Percentiles rank a stretch among this genome's conserved stretches.
Conservation (phyloP, 495 filamentous ascomycete species). For the Apiosordaria backusii region DNA sequence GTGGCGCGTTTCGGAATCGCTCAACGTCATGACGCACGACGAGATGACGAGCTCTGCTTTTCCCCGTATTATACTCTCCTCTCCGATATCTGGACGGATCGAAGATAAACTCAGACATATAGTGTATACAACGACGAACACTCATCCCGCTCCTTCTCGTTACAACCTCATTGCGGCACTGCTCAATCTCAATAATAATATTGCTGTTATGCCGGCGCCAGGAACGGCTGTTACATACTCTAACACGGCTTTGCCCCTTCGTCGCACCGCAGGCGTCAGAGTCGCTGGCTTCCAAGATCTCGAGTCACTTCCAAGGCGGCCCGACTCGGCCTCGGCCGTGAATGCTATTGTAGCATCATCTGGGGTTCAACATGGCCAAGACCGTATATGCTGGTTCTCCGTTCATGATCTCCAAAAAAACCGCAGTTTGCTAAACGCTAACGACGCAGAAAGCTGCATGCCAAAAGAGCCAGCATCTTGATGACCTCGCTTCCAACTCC, state of each 20-base stretch:
- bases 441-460: background rate
- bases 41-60: background rate
- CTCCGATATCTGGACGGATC: background rate
- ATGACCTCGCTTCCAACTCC: background rate
- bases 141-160: background rate
- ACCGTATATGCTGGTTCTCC: constrained; percentile 1
- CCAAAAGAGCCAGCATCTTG: background rate
- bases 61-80: background rate
- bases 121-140: background rate
- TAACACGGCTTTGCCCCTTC: background rate
- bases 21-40: background rate
- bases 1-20: constrained; percentile 1
- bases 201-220: background rate
- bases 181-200: background rate
- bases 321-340: constrained; percentile 1
- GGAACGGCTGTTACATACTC: background rate
- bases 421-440: background rate
- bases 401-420: background rate
- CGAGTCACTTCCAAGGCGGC: constrained; percentile 5
- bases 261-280: background rate
- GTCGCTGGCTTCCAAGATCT: constrained; percentile 6
- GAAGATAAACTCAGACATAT: background rate
- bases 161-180: background rate
- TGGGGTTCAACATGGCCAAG: background rate
- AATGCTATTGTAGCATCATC: constrained; percentile 4